phyloP scores from a whole-genome alignment of 371 early-diverging fungal genomes.

The Mucor irregularis region DNA sequence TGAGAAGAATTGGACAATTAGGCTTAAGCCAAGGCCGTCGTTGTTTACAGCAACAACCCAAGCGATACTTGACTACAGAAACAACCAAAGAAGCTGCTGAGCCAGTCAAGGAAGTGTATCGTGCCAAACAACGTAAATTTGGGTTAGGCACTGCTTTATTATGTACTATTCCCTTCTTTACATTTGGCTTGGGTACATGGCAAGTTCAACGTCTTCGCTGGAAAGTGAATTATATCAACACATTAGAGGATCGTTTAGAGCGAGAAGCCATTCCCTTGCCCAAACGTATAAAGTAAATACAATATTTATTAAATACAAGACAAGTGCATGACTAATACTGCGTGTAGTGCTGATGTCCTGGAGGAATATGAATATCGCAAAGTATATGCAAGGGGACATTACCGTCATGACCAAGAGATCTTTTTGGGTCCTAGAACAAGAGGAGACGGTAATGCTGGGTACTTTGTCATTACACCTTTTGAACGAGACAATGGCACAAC shows the following conservation, averaged over 20 bases:
- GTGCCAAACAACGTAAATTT: constrained; percentile 30
- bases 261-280: constrained; percentile 72
- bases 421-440: constrained; percentile 78
- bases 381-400: constrained; percentile 68
- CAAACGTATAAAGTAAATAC: constrained; percentile 57
- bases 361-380: constrained; percentile 76
- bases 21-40: neutral
- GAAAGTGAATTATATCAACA: constrained; percentile 82
- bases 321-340: neutral
- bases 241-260: constrained; percentile 66
- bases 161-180: constrained; percentile 73
- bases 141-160: constrained; percentile 43
- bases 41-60: neutral
- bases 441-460: constrained; percentile 78
- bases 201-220: constrained; percentile 88
- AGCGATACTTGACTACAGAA: neutral
- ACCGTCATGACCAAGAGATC: constrained; percentile 75
- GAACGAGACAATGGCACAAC: constrained; percentile 72
- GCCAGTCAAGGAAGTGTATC: constrained; percentile 15
- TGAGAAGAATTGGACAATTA: constrained; percentile 13
- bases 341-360: constrained; percentile 41
- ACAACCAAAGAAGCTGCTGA: neutral
- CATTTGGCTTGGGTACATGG: constrained; percentile 89
- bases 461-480: constrained; percentile 84
- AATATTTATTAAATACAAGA: neutral